phyloP scores from a whole-genome alignment of 805 yeast species.

The Pachysolen tannophilus region DNA sequence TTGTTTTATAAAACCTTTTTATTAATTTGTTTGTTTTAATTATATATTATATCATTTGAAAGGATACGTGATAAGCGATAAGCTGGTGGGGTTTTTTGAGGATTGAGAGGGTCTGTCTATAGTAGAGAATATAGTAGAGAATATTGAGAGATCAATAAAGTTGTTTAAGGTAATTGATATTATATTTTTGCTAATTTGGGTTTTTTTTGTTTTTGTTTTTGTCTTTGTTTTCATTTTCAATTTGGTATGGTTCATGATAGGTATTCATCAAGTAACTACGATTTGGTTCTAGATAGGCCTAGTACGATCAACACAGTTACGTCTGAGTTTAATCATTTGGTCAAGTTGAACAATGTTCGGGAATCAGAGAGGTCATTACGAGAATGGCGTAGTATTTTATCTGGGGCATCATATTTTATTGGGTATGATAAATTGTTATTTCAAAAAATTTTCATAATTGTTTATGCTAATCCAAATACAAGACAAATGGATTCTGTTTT shows the following conservation, averaged over 20 bases:
- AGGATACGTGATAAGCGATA: too few species aligned
- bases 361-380: background rate
- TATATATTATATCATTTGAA: too few species aligned
- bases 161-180: too few species aligned
- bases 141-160: too few species aligned
- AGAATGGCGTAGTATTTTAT: slow-evolving; percentile 35
- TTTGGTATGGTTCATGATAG: slow-evolving; percentile 2
- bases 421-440: slow-evolving; percentile 43
- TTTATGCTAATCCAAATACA: slow-evolving; percentile 40
- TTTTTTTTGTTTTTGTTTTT: too few species aligned
- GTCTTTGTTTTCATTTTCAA: too few species aligned
- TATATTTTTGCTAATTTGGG: too few species aligned
- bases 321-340: slow-evolving; percentile 3
- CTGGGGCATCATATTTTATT: slow-evolving; percentile 42
- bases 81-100: too few species aligned
- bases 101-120: too few species aligned
- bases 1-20: too few species aligned
- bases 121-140: too few species aligned
- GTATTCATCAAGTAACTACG: slow-evolving; percentile 5
- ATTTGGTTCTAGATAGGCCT: slow-evolving; percentile 2
- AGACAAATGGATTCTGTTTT: slow-evolving; percentile 44
- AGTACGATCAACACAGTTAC: background rate
- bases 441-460: slow-evolving; percentile 37
- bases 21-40: too few species aligned
- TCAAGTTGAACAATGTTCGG: background rate